Percentiles rank a stretch among this genome's conserved stretches.
Conservation (phyloP, 257 asterid genomes). For the Nicotiana obtusifolia region DNA sequence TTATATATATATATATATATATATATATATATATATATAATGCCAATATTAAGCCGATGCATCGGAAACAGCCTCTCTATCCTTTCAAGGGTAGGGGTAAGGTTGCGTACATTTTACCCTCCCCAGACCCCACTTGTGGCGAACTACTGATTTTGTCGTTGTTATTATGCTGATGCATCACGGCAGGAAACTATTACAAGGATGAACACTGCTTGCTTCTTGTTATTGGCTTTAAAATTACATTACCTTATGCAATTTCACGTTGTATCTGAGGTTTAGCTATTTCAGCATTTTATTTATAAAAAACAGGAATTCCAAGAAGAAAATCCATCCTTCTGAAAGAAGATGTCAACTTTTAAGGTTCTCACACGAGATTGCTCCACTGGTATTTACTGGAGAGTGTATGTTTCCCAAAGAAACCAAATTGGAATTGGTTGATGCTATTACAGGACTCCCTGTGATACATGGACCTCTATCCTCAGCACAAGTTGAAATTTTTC, state of each 20-base stretch:
- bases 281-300: neutral
- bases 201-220: neutral
- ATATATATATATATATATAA: neutral
- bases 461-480: neutral
- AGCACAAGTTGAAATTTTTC: neutral
- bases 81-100: too few relatives aligned
- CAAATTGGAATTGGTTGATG: constrained; percentile 8
- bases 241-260: neutral
- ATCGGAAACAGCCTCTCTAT: too few relatives aligned
- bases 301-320: neutral
- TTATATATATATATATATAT: neutral
- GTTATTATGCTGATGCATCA: too few relatives aligned
- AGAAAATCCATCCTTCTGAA: constrained; percentile 2
- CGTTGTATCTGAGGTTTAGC: neutral
- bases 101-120: too few relatives aligned
- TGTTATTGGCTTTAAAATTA: neutral
- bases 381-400: neutral
- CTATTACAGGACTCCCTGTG: neutral
- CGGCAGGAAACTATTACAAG: neutral
- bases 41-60: too few relatives aligned
- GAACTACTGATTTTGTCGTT: too few relatives aligned
- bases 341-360: neutral
- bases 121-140: too few relatives aligned
- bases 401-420: neutral
- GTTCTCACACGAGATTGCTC: neutral